Evolutionary conservation across 2,329 filamentous ascomycete genomes (phyloP).

Genomic region (Acrodontium crateriforme): DNA sequence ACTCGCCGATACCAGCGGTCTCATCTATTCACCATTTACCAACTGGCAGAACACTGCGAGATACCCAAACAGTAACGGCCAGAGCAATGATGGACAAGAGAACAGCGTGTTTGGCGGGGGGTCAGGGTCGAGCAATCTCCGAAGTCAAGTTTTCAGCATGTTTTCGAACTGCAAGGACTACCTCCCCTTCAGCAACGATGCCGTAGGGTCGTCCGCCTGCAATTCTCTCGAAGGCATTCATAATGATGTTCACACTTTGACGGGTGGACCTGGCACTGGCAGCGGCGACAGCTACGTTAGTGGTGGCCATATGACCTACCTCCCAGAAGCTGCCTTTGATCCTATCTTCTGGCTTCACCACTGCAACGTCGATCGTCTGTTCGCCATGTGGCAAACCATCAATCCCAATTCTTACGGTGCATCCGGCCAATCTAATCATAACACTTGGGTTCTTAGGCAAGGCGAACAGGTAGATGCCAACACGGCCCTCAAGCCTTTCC

Average conservation of each 20-base stretch:
- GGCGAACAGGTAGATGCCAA: slow-evolving; percentile 10
- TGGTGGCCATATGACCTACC: slow-evolving; percentile 20
- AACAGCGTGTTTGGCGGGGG: too few relatives aligned
- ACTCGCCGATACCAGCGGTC: slow-evolving; percentile 10
- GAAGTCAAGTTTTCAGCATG: slow-evolving; percentile 21
- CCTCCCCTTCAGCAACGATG: slow-evolving; percentile 18
- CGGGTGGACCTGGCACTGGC: slow-evolving; percentile 17
- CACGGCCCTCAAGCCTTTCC: slow-evolving; percentile 45
- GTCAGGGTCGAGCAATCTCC: slow-evolving; percentile 11
- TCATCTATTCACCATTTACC: slow-evolving; percentile 18
- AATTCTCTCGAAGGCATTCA: slow-evolving; percentile 23
- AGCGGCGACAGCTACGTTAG: slow-evolving; percentile 5
- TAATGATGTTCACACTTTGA: slow-evolving; percentile 21
- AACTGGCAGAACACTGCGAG: slow-evolving; percentile 18
- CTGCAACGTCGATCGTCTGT: slow-evolving; percentile 21
- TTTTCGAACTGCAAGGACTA: slow-evolving; percentile 21
- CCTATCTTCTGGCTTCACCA: slow-evolving; percentile 24
- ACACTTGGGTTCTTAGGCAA: slow-evolving; percentile 17
- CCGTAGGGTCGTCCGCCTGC: slow-evolving; percentile 9
- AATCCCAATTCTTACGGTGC: slow-evolving; percentile 15
- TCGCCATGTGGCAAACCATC: slow-evolving; percentile 21
- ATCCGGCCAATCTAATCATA: slow-evolving; percentile 12
- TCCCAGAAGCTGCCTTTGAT: slow-evolving; percentile 18
- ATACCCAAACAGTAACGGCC: slow-evolving; percentile 16
- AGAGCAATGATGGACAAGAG: slow-evolving; percentile 10